Conservation (phyloP, 1,139 yeast species). For the Candida sp. region DNA sequence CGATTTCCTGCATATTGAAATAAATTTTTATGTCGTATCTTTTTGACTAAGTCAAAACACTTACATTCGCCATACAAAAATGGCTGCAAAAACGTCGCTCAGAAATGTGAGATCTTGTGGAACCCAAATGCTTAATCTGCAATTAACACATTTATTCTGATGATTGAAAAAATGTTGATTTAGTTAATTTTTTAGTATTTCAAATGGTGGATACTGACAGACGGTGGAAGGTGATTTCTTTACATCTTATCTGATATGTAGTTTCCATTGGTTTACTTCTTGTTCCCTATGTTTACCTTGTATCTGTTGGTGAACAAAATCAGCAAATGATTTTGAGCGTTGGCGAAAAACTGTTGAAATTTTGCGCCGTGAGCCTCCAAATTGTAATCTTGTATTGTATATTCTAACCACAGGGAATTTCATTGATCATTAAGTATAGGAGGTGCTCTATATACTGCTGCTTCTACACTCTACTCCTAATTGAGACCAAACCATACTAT, state of each 20-base stretch:
- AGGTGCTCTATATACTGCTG: background rate
- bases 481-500: background rate
- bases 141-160: too few species aligned
- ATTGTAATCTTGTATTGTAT: background rate
- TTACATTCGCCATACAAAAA: slow-evolving; percentile 5
- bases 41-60: background rate
- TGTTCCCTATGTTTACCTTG: background rate
- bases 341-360: background rate
- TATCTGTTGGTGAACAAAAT: background rate
- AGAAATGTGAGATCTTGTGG: background rate
- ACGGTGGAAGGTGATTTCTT: too few species aligned
- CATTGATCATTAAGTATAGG: too few species aligned
- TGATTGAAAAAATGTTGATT: too few species aligned
- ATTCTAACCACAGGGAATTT: background rate
- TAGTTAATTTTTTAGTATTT: too few species aligned
- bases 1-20: background rate
- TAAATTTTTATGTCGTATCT: background rate
- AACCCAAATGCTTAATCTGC: background rate
- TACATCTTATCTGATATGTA: too few species aligned
- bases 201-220: too few species aligned
- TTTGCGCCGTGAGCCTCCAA: background rate
- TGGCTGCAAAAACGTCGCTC: slow-evolving; percentile 12
- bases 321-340: background rate
- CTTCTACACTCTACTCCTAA: background rate
- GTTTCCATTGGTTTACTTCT: too few species aligned